Conservation (phyloP, 208 protist species). For the Acanthamoeba royreba region DNA sequence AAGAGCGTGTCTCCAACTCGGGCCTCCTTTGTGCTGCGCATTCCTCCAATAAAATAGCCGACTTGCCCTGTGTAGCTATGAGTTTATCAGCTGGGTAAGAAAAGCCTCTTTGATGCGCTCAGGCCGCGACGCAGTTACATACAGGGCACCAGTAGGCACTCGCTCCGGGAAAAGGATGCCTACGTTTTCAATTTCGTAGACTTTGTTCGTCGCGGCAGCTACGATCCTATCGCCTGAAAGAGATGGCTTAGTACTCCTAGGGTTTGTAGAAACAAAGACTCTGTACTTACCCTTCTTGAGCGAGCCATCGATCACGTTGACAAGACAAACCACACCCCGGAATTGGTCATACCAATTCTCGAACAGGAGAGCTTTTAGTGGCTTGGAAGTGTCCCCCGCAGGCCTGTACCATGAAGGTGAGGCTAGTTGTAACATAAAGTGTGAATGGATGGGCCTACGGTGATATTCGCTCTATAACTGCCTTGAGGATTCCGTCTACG, state of each 20-base stretch:
- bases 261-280: background rate
- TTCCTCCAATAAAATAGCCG: slow-evolving; percentile 90
- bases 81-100: background rate
- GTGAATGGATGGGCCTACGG: slow-evolving; percentile 68
- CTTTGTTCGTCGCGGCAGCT: background rate
- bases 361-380: slow-evolving; percentile 93
- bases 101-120: background rate
- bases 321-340: slow-evolving; percentile 83
- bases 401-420: slow-evolving; percentile 37
- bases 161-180: slow-evolving; percentile 93
- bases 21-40: slow-evolving; percentile 85
- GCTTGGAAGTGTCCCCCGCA: slow-evolving; percentile 77
- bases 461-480: slow-evolving; percentile 90
- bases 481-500: slow-evolving; percentile 85
- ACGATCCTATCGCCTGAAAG: slow-evolving; percentile 56
- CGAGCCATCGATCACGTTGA: slow-evolving; percentile 86
- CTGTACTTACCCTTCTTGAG: slow-evolving; percentile 80
- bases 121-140: background rate
- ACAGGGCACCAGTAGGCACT: slow-evolving; percentile 75
- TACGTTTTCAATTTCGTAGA: slow-evolving; percentile 88
- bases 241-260: background rate
- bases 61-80: slow-evolving; percentile 89
- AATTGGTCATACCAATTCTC: slow-evolving; percentile 92
- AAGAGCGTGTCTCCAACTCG: slow-evolving; percentile 93
- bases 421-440: background rate